A percentile compares a stretch with the other conserved stretches of the same genome.
Evolutionary conservation across 345 rosid genomes (phyloP).

Genomic region (Clausena lansium): DNA sequence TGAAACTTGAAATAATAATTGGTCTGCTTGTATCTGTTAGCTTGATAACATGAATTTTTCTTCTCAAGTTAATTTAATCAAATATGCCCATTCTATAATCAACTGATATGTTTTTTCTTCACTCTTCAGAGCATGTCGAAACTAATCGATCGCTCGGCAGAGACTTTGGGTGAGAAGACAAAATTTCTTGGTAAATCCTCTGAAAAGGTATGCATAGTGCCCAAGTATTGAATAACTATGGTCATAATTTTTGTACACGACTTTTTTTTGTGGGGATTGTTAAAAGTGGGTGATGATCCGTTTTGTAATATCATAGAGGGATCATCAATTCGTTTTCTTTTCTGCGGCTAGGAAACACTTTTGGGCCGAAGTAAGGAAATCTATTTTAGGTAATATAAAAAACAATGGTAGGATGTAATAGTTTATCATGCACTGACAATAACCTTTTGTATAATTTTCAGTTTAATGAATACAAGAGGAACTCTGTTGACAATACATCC

Average conservation of each 20-base stretch:
- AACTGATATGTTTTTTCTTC: not conserved
- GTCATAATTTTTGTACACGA: not conserved
- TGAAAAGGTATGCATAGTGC: conserved; percentile 36
- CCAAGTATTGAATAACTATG: not conserved
- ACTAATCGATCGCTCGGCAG: conserved; percentile 36
- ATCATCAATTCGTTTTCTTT: not conserved
- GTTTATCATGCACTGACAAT: not conserved
- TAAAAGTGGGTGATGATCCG: no score
- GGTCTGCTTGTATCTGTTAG: not conserved
- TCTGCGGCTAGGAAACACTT: not conserved
- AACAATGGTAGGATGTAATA: not conserved
- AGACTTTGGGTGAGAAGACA: conserved; percentile 15
- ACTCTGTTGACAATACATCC: not conserved
- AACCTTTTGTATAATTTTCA: not conserved
- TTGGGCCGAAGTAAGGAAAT: not conserved
- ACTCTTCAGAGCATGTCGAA: conserved; percentile 46
- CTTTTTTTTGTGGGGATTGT: not conserved
- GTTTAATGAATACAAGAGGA: not conserved
- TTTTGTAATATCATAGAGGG: no score
- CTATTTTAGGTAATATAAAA: not conserved
- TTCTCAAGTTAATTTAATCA: not conserved
- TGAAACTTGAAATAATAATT: not conserved
- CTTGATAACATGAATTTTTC: not conserved
- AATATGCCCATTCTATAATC: not conserved
- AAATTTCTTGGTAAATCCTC: conserved; percentile 20